Conservation (phyloP, 257 asterid species). For the Ballota nigra region DNA sequence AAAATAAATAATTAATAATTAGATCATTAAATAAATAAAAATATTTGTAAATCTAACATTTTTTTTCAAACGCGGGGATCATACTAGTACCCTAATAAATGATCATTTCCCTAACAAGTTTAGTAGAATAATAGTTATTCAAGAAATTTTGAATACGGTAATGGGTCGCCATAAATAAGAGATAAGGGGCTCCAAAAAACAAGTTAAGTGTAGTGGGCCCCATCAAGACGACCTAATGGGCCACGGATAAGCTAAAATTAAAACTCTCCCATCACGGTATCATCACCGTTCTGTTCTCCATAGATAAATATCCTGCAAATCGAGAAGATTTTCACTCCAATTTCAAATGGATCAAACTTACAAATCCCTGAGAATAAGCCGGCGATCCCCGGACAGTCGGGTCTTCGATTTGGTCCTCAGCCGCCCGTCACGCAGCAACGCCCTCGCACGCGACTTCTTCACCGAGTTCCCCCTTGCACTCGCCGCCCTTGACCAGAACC, state of each 20-base stretch:
- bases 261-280: not conserved
- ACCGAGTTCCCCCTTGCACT: conserved; percentile 79
- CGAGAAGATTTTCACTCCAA: not conserved
- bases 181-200: not conserved
- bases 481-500: conserved; percentile 58
- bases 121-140: too few species aligned
- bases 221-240: too few species aligned
- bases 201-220: not conserved
- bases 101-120: too few species aligned
- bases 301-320: not conserved
- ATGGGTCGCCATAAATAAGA: too few species aligned
- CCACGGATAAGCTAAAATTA: not conserved
- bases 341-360: conserved; percentile 35
- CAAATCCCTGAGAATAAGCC: conserved; percentile 46
- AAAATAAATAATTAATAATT: too few species aligned
- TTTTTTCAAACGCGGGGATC: too few species aligned
- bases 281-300: not conserved
- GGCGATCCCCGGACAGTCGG: conserved; percentile 41
- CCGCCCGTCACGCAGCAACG: conserved; percentile 66
- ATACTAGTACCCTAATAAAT: too few species aligned
- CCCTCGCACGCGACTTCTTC: conserved; percentile 69
- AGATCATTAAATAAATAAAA: too few species aligned
- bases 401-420: conserved; percentile 48
- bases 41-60: too few species aligned
- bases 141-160: too few species aligned